Conservation (phyloP, 768 basidiomycete species). For the Kwoniella mangroviensis region DNA sequence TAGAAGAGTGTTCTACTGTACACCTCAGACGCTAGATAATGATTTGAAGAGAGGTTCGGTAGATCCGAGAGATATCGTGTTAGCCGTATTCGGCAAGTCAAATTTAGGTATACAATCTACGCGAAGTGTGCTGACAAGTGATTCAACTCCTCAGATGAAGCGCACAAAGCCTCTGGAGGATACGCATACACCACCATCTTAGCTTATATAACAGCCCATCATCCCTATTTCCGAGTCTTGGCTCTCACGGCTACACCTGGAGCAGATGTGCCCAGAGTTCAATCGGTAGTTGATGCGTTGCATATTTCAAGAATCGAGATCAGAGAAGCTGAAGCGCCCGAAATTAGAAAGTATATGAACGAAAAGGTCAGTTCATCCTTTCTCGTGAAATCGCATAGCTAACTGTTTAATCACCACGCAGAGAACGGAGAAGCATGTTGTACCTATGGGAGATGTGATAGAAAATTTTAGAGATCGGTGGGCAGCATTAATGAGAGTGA, state of each 20-base stretch:
- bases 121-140: neutral
- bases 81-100: conserved; percentile 79
- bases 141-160: conserved; percentile 71
- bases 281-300: conserved; percentile 84
- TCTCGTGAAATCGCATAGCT: neutral
- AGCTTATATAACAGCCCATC: conserved; percentile 88
- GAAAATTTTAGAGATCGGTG: conserved; percentile 70
- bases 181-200: conserved; percentile 90
- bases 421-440: conserved; percentile 77
- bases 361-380: conserved; percentile 68
- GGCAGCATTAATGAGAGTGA: conserved; percentile 73
- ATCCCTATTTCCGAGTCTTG: conserved; percentile 87
- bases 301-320: conserved; percentile 96
- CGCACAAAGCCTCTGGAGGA: conserved; percentile 89
- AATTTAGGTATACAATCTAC: neutral
- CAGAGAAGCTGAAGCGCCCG: conserved; percentile 85
- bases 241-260: conserved; percentile 97
- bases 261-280: conserved; percentile 80
- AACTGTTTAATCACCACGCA: conserved; percentile 47
- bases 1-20: conserved; percentile 85
- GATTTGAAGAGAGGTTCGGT: conserved; percentile 76
- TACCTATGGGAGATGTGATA: conserved; percentile 73
- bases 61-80: conserved; percentile 77
- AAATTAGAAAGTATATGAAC: conserved; percentile 82
- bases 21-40: conserved; percentile 90